Evolutionary conservation across 257 asterid species (phyloP), one percentile per base, ranked within the genome.

Genomic region (Solanum dulcamara): DNA sequence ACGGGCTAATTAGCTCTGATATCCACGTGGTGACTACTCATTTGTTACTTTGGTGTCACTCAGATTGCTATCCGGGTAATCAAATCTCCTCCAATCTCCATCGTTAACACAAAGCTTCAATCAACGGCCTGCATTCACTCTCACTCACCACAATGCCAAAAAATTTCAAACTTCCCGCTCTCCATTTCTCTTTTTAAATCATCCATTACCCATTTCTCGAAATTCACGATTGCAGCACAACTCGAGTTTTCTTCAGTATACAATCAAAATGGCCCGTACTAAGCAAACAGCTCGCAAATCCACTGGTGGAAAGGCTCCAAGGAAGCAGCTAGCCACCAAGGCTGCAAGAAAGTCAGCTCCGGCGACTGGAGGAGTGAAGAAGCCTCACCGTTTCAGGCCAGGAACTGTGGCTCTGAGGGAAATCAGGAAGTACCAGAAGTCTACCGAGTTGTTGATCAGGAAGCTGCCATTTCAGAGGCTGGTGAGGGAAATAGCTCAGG

Each of bases 271-370:
- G 96, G 96, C 96, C 13, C 93, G 96, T 68, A 93, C 96, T 3
- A 93, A 93, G 91, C 96, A 93, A 62, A 93, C 96, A 1, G 96
- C 96, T 3, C 92, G 96, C 75, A 93, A 93, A 79, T 93, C 96
- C n/a, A 93, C 97, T 42, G 97, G 97, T 22, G 97, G 95, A 50
- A 92, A 93, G 89, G 97, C 97, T 0, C 97, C 97, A 3, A 88
- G 97, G 77, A 93, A 93, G 94, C 97, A 93, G 72, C 91, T 93
- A 11, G 97, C 97, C 38, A 93, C 97, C 75, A 93, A 93, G 90
- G 97, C 97, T 18, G 97, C 97, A 4, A 90, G 97, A 30, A 93
- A 93, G 64, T 93, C 97, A 13, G 97, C 97, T 26, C 97, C 97
- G 20, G 97, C 97, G 2, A 93, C 97, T 24, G 97, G 97, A 70